Conservation (phyloP, 2,329 filamentous ascomycete genomes). For the Elsinoe perseae region DNA sequence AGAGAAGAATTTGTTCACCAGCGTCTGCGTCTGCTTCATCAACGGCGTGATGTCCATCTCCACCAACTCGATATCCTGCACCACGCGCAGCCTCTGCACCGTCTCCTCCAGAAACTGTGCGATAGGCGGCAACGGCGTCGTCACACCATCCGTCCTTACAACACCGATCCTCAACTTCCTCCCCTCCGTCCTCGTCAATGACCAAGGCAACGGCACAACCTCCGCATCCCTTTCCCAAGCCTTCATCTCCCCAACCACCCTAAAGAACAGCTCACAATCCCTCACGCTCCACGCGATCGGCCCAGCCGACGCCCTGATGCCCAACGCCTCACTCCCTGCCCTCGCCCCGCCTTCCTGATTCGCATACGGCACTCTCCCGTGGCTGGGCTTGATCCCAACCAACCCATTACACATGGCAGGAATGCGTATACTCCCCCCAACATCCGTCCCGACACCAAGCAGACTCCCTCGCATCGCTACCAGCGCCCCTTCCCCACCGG, state of each 20-base stretch:
- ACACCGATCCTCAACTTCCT: conserved; percentile 40
- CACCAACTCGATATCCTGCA: conserved; percentile 43
- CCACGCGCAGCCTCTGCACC: conserved; percentile 29
- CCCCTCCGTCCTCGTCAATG: conserved; percentile 19
- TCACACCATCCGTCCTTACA: conserved; percentile 43
- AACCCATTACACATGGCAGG: conserved; percentile 45
- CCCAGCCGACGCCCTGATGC: conserved; percentile 38
- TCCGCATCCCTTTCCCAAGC: conserved; percentile 45
- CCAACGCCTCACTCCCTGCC: conserved; percentile 41
- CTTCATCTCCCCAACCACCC: conserved; percentile 45
- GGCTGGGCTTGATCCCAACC: conserved; percentile 41
- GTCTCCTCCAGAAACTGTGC: conserved; percentile 41
- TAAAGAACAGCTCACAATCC: conserved; percentile 48
- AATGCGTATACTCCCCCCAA: conserved; percentile 47
- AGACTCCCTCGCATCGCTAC: conserved; percentile 42
- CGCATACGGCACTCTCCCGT: conserved; percentile 44
- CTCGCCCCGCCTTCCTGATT: conserved; percentile 44
- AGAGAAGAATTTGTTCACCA: conserved; percentile 52
- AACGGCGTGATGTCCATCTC: conserved; percentile 48
- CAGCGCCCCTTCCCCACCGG: conserved; percentile 47
- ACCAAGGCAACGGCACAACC: conserved; percentile 36
- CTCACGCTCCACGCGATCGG: conserved; percentile 42
- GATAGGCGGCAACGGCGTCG: conserved; percentile 47
- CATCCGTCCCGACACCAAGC: conserved; percentile 48
- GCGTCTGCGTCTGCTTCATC: conserved; percentile 48